phyloP scores from a whole-genome alignment of 306 rosid genomes.

The Trifolium fragiferum region DNA sequence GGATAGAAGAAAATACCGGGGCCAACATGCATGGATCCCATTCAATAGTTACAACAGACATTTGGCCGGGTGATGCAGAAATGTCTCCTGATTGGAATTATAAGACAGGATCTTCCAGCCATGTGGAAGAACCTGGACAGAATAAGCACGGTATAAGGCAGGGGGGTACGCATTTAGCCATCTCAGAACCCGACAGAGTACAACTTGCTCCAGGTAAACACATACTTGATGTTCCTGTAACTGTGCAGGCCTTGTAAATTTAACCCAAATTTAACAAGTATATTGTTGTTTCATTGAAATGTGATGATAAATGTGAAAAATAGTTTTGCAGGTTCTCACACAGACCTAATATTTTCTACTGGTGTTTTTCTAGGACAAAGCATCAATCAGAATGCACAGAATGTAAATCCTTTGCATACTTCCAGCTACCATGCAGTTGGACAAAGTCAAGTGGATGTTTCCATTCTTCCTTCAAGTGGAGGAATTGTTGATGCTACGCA shows the following conservation, averaged over 20 bases:
- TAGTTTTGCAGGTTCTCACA: constrained; percentile 43
- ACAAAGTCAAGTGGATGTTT: constrained; percentile 57
- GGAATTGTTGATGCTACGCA: constrained; percentile 52
- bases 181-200: constrained; percentile 51
- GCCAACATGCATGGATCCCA: constrained; percentile 48
- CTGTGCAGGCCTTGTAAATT: constrained; percentile 47
- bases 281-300: constrained; percentile 46
- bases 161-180: constrained; percentile 46
- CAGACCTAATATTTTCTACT: constrained; percentile 48
- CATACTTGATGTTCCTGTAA: constrained; percentile 50
- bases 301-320: constrained; percentile 48
- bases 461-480: constrained; percentile 55
- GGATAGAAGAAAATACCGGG: constrained; percentile 59
- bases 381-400: constrained; percentile 54
- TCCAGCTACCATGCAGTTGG: constrained; percentile 47
- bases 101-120: constrained; percentile 55
- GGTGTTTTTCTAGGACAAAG: constrained; percentile 51
- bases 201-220: constrained; percentile 56
- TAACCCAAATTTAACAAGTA: constrained; percentile 47
- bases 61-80: constrained; percentile 80
- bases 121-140: constrained; percentile 55
- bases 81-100: constrained; percentile 97
- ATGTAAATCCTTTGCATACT: constrained; percentile 50
- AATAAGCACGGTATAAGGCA: constrained; percentile 51
- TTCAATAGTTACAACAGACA: constrained; percentile 56